These are phyloP conservation scores for Sarocladiaceae sp. DNA, from an alignment of 2,329 filamentous ascomycete species.

Conservation along the genomic window DNA sequence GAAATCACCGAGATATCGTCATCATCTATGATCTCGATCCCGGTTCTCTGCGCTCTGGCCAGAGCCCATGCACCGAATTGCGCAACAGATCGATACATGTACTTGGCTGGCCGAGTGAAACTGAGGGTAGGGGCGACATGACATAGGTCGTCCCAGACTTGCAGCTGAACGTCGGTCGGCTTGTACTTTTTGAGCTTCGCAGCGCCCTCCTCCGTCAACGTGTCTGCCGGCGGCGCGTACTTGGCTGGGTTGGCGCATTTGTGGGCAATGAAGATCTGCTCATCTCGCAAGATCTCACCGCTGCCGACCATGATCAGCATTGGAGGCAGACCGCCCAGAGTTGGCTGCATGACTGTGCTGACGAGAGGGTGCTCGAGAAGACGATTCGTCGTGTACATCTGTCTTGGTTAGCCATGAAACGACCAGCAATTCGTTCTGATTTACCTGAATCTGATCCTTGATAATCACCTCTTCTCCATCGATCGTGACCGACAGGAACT, in stretches of 20 bases:
- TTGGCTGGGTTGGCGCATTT: constrained; percentile 79
- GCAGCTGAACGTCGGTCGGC: constrained; percentile 86
- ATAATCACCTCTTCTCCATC: constrained; percentile 66
- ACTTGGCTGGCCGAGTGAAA: constrained; percentile 91
- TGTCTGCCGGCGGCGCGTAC: constrained; percentile 63
- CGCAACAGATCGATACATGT: constrained; percentile 87
- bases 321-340: constrained; percentile 82
- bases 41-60: constrained; percentile 70
- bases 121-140: constrained; percentile 90
- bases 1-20: constrained; percentile 72
- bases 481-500: constrained; percentile 57
- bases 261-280: constrained; percentile 92
- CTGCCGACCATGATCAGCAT: constrained; percentile 82
- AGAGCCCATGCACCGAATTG: constrained; percentile 93
- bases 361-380: constrained; percentile 82
- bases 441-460: constrained; percentile 86
- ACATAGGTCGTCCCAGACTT: constrained; percentile 93
- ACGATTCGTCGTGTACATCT: constrained; percentile 75
- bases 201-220: constrained; percentile 57
- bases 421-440: constrained; percentile 11
- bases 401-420: constrained; percentile 25
- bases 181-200: constrained; percentile 59
- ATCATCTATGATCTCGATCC: constrained; percentile 76
- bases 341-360: constrained; percentile 81
- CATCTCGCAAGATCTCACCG: constrained; percentile 82